A percentile compares a stretch with the other conserved stretches of the same genome.
phyloP scores from a whole-genome alignment of 306 rosid genomes.

The Cucurbita ficifolia region DNA sequence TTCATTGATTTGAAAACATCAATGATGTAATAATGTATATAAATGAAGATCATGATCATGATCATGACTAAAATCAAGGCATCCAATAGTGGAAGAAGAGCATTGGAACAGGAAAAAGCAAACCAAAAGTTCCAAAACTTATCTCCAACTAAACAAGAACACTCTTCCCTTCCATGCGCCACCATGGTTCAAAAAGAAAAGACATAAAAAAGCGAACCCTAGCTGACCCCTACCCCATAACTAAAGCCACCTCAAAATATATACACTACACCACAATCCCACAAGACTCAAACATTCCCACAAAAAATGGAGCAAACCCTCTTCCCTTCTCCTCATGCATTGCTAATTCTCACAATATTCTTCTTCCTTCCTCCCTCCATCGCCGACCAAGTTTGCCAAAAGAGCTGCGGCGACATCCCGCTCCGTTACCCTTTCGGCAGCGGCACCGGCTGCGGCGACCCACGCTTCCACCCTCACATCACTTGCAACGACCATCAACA shows the following conservation, averaged over 20 bases:
- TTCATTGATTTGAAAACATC: too few species aligned
- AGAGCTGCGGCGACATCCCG: slow-evolving; percentile 39
- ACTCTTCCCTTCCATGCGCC: background rate
- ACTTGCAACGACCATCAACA: slow-evolving; percentile 31
- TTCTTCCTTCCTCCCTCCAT: slow-evolving; percentile 15
- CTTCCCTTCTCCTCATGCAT: slow-evolving; percentile 6
- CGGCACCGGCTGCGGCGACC: slow-evolving; percentile 56
- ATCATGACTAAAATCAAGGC: too few species aligned
- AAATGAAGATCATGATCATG: too few species aligned
- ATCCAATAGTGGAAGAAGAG: too few species aligned
- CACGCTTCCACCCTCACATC: slow-evolving; percentile 45
- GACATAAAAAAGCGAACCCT: background rate
- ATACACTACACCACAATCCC: background rate
- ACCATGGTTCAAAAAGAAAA: too few species aligned
- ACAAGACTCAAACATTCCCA: background rate
- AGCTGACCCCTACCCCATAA: background rate
- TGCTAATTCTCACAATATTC: slow-evolving; percentile 11
- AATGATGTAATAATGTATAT: too few species aligned
- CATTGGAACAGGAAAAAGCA: background rate
- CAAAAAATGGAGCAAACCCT: slow-evolving; percentile 15
- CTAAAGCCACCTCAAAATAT: background rate
- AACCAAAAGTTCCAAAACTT: background rate
- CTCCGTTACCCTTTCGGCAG: slow-evolving; percentile 66
- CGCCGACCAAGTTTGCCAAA: slow-evolving; percentile 48
- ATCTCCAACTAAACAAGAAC: background rate